These are phyloP conservation scores for Pythium scleroteichum DNA, from an alignment of 352 stramenopile genomes.

Conservation along the genomic window DNA sequence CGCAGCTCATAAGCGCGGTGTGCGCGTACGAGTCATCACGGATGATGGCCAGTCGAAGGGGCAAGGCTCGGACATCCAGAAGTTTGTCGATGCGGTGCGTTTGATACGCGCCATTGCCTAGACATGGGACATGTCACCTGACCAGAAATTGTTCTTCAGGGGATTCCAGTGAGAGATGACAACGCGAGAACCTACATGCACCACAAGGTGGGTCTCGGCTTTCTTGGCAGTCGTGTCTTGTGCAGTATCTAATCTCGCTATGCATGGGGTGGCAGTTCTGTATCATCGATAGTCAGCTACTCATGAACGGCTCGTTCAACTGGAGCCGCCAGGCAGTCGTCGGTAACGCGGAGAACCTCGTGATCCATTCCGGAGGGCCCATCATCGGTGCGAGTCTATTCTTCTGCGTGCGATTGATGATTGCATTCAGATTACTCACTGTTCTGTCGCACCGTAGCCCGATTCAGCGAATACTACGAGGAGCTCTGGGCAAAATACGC, in stretches of 20 bases:
- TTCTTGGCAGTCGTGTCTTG: background rate
- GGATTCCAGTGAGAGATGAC: slow-evolving; percentile 63
- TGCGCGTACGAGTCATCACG: slow-evolving; percentile 63
- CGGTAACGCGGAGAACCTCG: slow-evolving; percentile 67
- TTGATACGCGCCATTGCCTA: background rate
- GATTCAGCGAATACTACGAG: slow-evolving; percentile 62
- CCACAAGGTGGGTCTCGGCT: slow-evolving; percentile 54
- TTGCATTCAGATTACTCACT: background rate
- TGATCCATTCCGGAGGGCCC: slow-evolving; percentile 48
- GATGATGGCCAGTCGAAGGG: slow-evolving; percentile 63
- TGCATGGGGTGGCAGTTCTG: slow-evolving; percentile 43
- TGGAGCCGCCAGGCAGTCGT: slow-evolving; percentile 71
- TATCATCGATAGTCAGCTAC: slow-evolving; percentile 57
- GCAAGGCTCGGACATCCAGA: slow-evolving; percentile 68
- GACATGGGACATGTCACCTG: background rate
- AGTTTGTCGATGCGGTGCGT: slow-evolving; percentile 67
- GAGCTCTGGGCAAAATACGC: slow-evolving; percentile 64
- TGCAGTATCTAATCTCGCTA: too few species aligned
- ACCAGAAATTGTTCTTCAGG: slow-evolving; percentile 29
- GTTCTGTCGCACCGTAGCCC: slow-evolving; percentile 24
- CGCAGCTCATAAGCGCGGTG: slow-evolving; percentile 48
- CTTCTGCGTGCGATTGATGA: background rate
- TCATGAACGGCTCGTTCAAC: slow-evolving; percentile 78
- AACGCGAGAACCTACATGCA: slow-evolving; percentile 66
- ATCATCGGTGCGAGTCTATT: slow-evolving; percentile 44